Evolutionary conservation across 2,329 filamentous ascomycete species (phyloP).

Genomic region (Gliomastix tumulicola): DNA sequence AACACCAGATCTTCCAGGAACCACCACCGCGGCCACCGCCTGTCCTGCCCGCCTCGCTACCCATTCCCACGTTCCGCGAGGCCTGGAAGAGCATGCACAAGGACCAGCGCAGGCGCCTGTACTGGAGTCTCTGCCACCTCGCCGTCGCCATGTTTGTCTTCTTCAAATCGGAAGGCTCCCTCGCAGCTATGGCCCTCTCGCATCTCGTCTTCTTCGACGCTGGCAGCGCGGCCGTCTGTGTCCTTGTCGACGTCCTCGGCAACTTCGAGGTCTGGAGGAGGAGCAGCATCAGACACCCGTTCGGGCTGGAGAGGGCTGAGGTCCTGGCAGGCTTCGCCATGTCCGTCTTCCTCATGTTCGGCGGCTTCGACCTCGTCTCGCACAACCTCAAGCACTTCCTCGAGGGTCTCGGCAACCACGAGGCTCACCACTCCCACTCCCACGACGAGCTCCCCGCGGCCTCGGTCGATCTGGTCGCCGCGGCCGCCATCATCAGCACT

Average conservation of each 20-base stretch:
- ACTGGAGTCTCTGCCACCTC: slow-evolving; percentile 88
- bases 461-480: slow-evolving; percentile 72
- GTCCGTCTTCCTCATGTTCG: slow-evolving; percentile 94
- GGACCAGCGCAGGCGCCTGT: slow-evolving; percentile 75
- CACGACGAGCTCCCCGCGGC: slow-evolving; percentile 64
- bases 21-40: slow-evolving; percentile 79
- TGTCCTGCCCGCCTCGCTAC: slow-evolving; percentile 83
- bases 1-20: slow-evolving; percentile 93
- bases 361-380: slow-evolving; percentile 90
- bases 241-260: slow-evolving; percentile 83
- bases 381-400: slow-evolving; percentile 92
- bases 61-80: slow-evolving; percentile 83
- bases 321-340: slow-evolving; percentile 94
- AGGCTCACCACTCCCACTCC: slow-evolving; percentile 62
- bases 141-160: slow-evolving; percentile 78
- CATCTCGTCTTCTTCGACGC: slow-evolving; percentile 95
- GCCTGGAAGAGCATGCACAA: slow-evolving; percentile 84
- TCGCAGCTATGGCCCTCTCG: slow-evolving; percentile 86
- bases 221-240: slow-evolving; percentile 83
- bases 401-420: slow-evolving; percentile 54
- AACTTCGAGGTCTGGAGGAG: slow-evolving; percentile 98
- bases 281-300: slow-evolving; percentile 87
- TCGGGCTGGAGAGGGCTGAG: slow-evolving; percentile 85
- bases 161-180: slow-evolving; percentile 75
- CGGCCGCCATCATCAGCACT: slow-evolving; percentile 77